Conservation (phyloP, 768 basidiomycete species). For the Lanmaoa rubissima region DNA sequence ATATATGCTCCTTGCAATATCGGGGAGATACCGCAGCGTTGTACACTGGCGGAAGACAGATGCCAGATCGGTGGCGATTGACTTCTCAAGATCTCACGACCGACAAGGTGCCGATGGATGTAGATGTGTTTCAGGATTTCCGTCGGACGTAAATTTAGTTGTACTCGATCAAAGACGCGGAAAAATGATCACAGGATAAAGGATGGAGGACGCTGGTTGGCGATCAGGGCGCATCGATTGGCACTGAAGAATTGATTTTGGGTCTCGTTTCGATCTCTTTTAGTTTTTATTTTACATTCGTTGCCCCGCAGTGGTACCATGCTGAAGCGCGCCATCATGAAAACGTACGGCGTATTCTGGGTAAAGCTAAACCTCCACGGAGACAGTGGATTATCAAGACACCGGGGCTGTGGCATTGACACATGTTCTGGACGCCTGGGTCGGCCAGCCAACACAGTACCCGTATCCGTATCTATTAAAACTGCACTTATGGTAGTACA, state of each 20-base stretch:
- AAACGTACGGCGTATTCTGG: neutral
- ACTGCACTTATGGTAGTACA: too few relatives aligned
- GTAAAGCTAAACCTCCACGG: constrained; percentile 5
- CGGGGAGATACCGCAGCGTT: neutral
- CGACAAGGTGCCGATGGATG: neutral
- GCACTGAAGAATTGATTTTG: neutral
- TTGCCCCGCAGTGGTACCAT: neutral
- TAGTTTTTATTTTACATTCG: neutral
- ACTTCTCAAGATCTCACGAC: too few relatives aligned
- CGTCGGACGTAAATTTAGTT: constrained; percentile 1
- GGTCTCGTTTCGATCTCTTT: neutral
- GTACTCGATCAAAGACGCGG: constrained; percentile 1
- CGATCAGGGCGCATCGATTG: neutral
- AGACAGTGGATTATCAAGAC: neutral
- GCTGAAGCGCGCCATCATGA: neutral
- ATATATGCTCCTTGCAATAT: neutral
- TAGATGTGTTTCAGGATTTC: neutral
- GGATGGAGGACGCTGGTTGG: neutral
- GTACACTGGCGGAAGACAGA: neutral
- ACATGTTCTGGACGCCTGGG: neutral
- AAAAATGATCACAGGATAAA: neutral
- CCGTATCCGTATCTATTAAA: too few relatives aligned
- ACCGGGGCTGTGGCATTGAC: neutral
- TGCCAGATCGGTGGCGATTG: constrained; percentile 10
- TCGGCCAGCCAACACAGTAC: too few relatives aligned